Evolutionary conservation across 495 filamentous ascomycete genomes (phyloP), one percentile per base, ranked within the genome.

Genomic region (Tuber melanosporum): DNA sequence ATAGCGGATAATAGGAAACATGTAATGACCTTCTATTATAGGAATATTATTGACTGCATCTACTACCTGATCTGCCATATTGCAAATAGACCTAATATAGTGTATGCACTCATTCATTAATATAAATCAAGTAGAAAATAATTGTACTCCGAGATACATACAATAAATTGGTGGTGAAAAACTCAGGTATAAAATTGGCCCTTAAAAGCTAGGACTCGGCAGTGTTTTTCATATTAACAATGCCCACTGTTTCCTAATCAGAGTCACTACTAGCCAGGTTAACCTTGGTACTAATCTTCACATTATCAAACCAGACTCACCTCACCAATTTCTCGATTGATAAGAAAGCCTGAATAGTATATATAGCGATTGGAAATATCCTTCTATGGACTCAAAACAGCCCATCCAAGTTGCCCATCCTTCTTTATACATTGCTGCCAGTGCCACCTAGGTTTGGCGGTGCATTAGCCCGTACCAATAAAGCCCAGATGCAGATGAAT

Each of bases 271-370:
- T 43, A 0, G 10, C 32, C 6, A 41, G 39, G 7, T 49, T 49
- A 26, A 81, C 70, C 7, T 22, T 81, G 5, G 62, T 80, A 4
- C 71, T 77, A 6, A 43, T 80, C 3, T 74, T 80, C 22, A 76
- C 36, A 42, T 46, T 52, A 2, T 80, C 72, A 2, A 74, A 81
- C 26, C 17, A 36, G 2, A 80, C 78, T 32, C 74, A 77, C 4
- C 26, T 77, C 10, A 81, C 78, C 19, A 81, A 80, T 74, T 79
- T 73, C 41, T 77, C n/a, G 1, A 66, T 52, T 2, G 39, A 80
- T 52, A 80, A 77, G 70, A 80, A 77, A 22, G 47, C 57, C 20
- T 79, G 76, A 76, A 2, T 76, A 6, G 71, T 73, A 26, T 47
- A 73, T 1, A 45, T 47, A 42, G 47, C 41, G 12, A 44, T 47